Evolutionary conservation across 2,329 filamentous ascomycete genomes (phyloP).

Genomic region (Phialocephala subalpina): DNA sequence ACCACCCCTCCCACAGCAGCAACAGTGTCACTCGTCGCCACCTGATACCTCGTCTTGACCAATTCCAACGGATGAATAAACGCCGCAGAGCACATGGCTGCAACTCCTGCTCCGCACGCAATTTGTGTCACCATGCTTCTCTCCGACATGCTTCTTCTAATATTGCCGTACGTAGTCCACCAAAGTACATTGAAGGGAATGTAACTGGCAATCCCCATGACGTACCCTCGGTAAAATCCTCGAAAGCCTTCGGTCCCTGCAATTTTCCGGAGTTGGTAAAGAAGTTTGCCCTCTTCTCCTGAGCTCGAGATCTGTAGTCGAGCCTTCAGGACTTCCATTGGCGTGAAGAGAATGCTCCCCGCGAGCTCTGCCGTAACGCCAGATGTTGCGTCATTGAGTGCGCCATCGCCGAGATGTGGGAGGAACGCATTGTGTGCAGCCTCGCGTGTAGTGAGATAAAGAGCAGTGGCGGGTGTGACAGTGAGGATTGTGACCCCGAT

Average conservation of each 20-base stretch:
- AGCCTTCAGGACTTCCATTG: conserved; percentile 36
- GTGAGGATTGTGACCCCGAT: conserved; percentile 33
- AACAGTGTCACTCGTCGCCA: conserved; percentile 35
- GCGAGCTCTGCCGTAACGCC: conserved; percentile 33
- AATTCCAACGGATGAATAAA: conserved; percentile 35
- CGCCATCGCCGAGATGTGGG: conserved; percentile 31
- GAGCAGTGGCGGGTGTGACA: conserved; percentile 33
- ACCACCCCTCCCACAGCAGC: conserved; percentile 20
- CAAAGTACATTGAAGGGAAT: conserved; percentile 34
- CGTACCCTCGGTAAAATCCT: conserved; percentile 35
- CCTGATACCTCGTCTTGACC: conserved; percentile 36
- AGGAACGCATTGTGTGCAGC: conserved; percentile 31
- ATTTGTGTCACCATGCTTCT: conserved; percentile 21
- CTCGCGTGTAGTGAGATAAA: conserved; percentile 32
- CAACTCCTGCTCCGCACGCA: conserved; percentile 24
- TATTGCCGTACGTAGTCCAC: conserved; percentile 35
- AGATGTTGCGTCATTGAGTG: conserved; percentile 28
- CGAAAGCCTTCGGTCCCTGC: conserved; percentile 29
- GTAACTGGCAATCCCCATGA: conserved; percentile 32
- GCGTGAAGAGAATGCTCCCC: conserved; percentile 32
- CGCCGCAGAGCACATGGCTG: conserved; percentile 24
- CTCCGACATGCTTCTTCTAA: conserved; percentile 27
- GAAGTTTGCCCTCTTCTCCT: conserved; percentile 29
- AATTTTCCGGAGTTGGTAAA: conserved; percentile 32
- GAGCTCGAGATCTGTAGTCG: conserved; percentile 31